A percentile compares a stretch with the other conserved stretches of the same genome.
Conservation (phyloP, 495 filamentous ascomycete genomes). For the Trichoderma gamsii region DNA sequence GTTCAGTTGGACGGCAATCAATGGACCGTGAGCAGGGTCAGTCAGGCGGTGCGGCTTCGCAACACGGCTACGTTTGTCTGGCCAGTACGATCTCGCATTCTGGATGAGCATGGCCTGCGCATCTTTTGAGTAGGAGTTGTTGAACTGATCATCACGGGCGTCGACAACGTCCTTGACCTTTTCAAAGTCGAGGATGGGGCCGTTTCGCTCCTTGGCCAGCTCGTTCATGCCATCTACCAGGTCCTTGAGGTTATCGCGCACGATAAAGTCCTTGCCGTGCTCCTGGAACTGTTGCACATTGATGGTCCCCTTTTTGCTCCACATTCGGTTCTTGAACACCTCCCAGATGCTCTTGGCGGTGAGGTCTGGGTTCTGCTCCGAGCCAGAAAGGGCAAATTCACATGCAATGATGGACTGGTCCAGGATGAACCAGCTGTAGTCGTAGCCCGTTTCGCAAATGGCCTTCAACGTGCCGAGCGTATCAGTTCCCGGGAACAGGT, state of each 20-base stretch:
- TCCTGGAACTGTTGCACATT: conserved; percentile 46
- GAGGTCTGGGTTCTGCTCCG: conserved; percentile 50
- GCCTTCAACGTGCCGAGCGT: conserved; percentile 46
- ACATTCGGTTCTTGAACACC: conserved; percentile 37
- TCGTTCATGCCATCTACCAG: conserved; percentile 46
- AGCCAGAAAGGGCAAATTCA: conserved; percentile 49
- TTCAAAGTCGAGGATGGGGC: conserved; percentile 32
- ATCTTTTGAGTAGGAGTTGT: conserved; percentile 45
- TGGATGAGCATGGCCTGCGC: conserved; percentile 47
- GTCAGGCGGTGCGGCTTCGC: conserved; percentile 41
- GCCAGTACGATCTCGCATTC: conserved; percentile 44
- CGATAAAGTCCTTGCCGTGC: conserved; percentile 45
- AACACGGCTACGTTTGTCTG: conserved; percentile 37
- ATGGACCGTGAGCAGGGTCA: conserved; percentile 40
- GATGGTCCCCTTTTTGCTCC: conserved; percentile 39
- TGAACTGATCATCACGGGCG: conserved; percentile 41
- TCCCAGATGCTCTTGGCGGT: conserved; percentile 45
- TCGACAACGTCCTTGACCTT: conserved; percentile 37
- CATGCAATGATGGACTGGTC: conserved; percentile 44
- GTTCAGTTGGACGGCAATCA: conserved; percentile 48
- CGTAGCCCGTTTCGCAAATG: conserved; percentile 48
- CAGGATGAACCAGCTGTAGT: conserved; percentile 51
- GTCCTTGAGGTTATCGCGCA: conserved; percentile 39
- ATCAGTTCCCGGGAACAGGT: conserved; percentile 44
- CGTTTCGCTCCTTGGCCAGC: conserved; percentile 29